Percentiles rank a stretch among this genome's conserved stretches.
Evolutionary conservation across 1,284 basidiomycete genomes (phyloP).

Genomic region (Sphagnurus paluster): DNA sequence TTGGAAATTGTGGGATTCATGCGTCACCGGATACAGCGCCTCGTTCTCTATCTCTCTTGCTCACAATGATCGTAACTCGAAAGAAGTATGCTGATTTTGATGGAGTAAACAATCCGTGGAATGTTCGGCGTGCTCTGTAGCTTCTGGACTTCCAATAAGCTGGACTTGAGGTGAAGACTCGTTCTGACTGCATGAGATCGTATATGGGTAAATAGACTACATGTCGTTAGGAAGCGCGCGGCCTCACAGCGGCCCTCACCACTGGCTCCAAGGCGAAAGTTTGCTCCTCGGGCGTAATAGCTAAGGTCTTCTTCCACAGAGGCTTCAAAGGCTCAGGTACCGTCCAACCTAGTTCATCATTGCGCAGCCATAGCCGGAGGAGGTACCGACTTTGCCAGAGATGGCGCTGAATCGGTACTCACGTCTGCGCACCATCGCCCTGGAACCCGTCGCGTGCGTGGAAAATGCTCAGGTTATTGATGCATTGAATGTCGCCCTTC

Average conservation of each 20-base stretch:
- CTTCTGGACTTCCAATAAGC: too few species aligned
- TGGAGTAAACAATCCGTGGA: too few species aligned
- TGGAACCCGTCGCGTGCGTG: slow-evolving; percentile 45
- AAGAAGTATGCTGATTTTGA: too few species aligned
- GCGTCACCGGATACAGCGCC: too few species aligned
- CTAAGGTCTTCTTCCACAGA: slow-evolving; percentile 22
- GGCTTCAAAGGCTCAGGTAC: slow-evolving; percentile 8
- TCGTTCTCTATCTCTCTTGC: too few species aligned
- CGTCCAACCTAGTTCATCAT: slow-evolving; percentile 14
- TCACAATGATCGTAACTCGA: too few species aligned
- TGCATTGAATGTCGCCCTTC: slow-evolving; percentile 51
- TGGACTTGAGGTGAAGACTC: too few species aligned
- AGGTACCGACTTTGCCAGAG: slow-evolving; percentile 7
- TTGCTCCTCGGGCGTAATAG: slow-evolving; percentile 14
- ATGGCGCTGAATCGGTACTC: not conserved
- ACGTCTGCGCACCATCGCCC: slow-evolving; percentile 22
- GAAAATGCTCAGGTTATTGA: slow-evolving; percentile 44
- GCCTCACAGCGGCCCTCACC: slow-evolving; percentile 18
- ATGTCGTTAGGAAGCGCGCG: too few species aligned
- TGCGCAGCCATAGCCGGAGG: slow-evolving; percentile 14
- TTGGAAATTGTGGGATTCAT: too few species aligned
- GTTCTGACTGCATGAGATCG: too few species aligned
- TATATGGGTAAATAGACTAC: too few species aligned
- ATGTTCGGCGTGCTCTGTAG: too few species aligned
- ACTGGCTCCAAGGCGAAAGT: slow-evolving; percentile 22